Conservation (phyloP, 768 basidiomycete genomes). For the Aureoboletus auriporus region DNA sequence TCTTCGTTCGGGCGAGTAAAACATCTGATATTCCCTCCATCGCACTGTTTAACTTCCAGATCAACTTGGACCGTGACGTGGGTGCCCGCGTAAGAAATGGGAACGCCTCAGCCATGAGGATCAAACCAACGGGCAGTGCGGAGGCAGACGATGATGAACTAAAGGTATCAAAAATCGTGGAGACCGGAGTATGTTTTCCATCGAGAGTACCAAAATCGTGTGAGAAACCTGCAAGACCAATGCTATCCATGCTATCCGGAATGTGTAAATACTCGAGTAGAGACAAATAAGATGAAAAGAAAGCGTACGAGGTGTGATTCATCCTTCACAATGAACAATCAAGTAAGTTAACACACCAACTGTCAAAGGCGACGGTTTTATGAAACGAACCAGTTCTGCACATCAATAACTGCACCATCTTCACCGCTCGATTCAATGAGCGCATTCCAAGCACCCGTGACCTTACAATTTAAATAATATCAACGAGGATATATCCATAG, state of each 20-base stretch:
- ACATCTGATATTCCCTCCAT: conserved; percentile 40
- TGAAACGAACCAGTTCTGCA: conserved; percentile 31
- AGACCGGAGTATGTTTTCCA: conserved; percentile 41
- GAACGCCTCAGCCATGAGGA: conserved; percentile 35
- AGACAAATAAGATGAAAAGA: neutral
- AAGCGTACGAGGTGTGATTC: conserved; percentile 31
- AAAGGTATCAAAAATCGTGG: conserved; percentile 39
- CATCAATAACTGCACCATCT: conserved; percentile 30
- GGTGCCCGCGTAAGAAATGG: conserved; percentile 37
- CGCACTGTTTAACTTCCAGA: conserved; percentile 28
- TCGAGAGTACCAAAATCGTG: conserved; percentile 55
- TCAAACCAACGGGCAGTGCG: conserved; percentile 27
- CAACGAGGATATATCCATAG: neutral
- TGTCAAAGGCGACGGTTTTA: neutral
- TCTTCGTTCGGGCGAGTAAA: conserved; percentile 35
- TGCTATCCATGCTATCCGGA: conserved; percentile 43
- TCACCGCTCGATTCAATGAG: conserved; percentile 18
- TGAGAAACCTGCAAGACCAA: conserved; percentile 60
- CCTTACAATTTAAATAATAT: conserved; percentile 13
- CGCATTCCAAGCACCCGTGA: conserved; percentile 28
- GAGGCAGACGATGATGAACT: conserved; percentile 15
- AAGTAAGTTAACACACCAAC: neutral
- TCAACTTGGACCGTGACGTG: conserved; percentile 29
- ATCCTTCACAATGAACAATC: conserved; percentile 17
- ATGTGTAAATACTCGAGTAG: neutral